Evolutionary conservation across 2,329 filamentous ascomycete genomes (phyloP).

Genomic region (Piedraia hortae): DNA sequence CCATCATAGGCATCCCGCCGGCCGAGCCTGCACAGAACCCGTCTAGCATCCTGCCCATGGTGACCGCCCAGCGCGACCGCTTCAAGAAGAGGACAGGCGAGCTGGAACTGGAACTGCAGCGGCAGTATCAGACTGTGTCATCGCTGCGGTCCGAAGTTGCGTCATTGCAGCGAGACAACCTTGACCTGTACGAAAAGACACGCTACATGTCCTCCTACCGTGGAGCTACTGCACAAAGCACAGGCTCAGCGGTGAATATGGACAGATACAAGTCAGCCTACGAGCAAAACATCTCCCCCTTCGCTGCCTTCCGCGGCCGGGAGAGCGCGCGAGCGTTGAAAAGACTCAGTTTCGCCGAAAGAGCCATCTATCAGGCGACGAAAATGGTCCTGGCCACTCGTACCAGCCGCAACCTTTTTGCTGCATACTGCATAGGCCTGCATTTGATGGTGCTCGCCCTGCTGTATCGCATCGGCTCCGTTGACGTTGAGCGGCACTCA

Average conservation of each 20-base stretch:
- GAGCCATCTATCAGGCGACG: conserved; percentile 71
- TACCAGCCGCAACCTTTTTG: conserved; percentile 80
- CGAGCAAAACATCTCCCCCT: conserved; percentile 83
- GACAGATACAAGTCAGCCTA: conserved; percentile 81
- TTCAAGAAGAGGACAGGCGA: conserved; percentile 92
- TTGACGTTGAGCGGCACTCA: conserved; percentile 34
- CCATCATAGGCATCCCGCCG: conserved; percentile 93
- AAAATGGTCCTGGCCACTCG: conserved; percentile 73
- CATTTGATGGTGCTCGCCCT: conserved; percentile 70
- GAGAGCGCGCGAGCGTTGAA: conserved; percentile 78
- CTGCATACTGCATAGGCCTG: conserved; percentile 64
- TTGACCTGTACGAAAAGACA: conserved; percentile 91
- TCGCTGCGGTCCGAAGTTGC: conserved; percentile 74
- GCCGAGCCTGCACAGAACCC: conserved; percentile 91
- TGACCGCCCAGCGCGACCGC: conserved; percentile 86
- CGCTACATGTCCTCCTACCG: conserved; percentile 86
- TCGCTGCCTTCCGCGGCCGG: conserved; percentile 80
- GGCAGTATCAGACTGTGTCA: conserved; percentile 54
- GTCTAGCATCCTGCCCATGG: conserved; percentile 71
- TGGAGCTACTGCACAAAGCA: conserved; percentile 29
- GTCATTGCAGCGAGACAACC: conserved; percentile 81
- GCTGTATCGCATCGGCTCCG: conserved; percentile 56
- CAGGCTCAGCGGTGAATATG: conserved; percentile 35
- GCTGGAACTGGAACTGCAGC: conserved; percentile 70
- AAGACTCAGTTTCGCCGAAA: conserved; percentile 74